Base-by-base conservation (phyloP, 352 stramenopile species). In the Pythium phragmiticola region DNA sequence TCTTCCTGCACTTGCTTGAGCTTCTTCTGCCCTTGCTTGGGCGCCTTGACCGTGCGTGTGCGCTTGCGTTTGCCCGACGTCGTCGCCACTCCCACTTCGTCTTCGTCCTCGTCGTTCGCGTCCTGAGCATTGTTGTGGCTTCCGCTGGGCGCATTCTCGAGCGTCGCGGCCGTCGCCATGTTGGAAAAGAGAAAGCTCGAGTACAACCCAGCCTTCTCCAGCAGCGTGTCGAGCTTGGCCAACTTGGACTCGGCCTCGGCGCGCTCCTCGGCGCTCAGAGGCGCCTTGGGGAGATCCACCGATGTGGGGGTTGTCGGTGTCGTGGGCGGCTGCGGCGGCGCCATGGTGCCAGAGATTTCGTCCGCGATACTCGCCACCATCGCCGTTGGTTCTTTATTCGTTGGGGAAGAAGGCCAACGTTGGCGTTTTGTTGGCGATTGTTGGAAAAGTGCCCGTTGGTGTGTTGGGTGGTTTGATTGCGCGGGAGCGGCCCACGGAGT, bases 141-240 rank as follows among this genome's bases (percentile, higher is more conserved):
- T 2, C 36, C 42, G 0, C 36, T 33, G 0, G 67, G 30, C 12
- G 47, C 19, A 2, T 60, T 62, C 23, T 63, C 69, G 2, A 85
- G 67, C 6, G 75, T 87, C 23, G 80, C 75, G 2, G 80, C 78
- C 21, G 69, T 88, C 37, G 80, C 77, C 84, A 94, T 94, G 69
- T 94, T 94, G 69, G 84, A 90, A 59, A 92, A 88, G 2, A 94
- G 66, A 50, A 95, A 95, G 56, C 81, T 93, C 49, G 85, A 94
- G 74, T 94, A 95, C 39, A 94, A 68, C 26, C 84, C 87, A 5
- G 88, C 88, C 51, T 96, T 96, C 61, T 94, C 85, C 70, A 96
- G 74, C 42, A 96, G 67, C 9, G 54, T 88, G 73, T 96, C 88
- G 28, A 96, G 78, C 77, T 96, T 95, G 23, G 79, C 65, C 16